phyloP scores from a whole-genome alignment of 768 basidiomycete genomes.

The Russula abietina region DNA sequence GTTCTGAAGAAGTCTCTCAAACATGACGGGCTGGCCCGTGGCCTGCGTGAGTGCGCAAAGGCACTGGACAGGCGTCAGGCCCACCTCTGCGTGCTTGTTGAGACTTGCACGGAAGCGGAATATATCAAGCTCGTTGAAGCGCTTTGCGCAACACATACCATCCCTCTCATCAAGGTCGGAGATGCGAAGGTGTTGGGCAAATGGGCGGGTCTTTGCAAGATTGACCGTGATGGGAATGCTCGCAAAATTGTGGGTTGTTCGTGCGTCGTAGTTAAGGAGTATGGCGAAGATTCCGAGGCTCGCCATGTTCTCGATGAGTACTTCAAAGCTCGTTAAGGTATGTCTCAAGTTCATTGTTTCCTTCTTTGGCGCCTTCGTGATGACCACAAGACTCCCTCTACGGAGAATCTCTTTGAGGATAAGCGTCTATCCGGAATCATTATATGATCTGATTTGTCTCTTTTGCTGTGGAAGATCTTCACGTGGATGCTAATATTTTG shows the following conservation, averaged over 20 bases:
- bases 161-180: constrained; percentile 98
- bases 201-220: constrained; percentile 99
- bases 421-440: constrained; percentile 85
- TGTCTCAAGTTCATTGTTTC: constrained; percentile 27
- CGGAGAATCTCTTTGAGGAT: constrained; percentile 72
- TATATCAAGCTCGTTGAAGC: constrained; percentile 99
- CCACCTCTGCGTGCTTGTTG: constrained; percentile 96
- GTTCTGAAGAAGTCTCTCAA: constrained; percentile 98
- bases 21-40: constrained; percentile 97
- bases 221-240: constrained; percentile 97
- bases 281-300: constrained; percentile 91
- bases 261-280: constrained; percentile 97
- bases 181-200: constrained; percentile 97
- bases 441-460: constrained; percentile 60
- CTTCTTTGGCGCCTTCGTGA: constrained; percentile 36
- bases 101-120: constrained; percentile 98
- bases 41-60: constrained; percentile 96
- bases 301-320: constrained; percentile 90
- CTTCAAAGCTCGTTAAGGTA: constrained; percentile 86
- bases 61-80: constrained; percentile 98
- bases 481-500: constrained; percentile 1
- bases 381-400: constrained; percentile 93
- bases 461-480: not conserved
- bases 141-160: constrained; percentile 98
- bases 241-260: constrained; percentile 91